These are phyloP conservation scores for Silene noctiflora DNA, from an alignment of 179 eudicot genomes.

Conservation along the genomic window DNA sequence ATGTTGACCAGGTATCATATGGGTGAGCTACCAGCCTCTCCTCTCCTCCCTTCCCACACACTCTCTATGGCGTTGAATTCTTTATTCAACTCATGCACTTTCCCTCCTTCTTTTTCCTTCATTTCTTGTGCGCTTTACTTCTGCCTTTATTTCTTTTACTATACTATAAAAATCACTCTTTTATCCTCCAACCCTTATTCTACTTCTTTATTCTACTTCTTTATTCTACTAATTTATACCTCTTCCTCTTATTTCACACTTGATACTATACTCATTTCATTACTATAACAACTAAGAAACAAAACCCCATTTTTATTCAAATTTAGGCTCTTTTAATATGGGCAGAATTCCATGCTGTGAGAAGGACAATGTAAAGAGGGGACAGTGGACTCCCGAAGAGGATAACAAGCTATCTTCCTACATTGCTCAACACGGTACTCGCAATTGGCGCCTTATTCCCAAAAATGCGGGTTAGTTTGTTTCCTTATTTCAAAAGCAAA, in stretches of 20 bases:
- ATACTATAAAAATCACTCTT: constrained; percentile 7
- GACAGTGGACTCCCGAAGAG: constrained; percentile 94
- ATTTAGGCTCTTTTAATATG: constrained; percentile 40
- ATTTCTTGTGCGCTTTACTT: constrained; percentile 12
- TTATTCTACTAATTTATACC: background rate
- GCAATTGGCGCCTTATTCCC: constrained; percentile 92
- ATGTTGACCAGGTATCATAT: constrained; percentile 65
- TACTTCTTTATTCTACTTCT: constrained; percentile 4
- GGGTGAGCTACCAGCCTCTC: constrained; percentile 85
- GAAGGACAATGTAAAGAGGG: constrained; percentile 58
- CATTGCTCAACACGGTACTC: constrained; percentile 86
- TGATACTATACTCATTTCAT: constrained; percentile 11
- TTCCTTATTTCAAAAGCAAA: background rate
- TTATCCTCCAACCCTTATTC: constrained; percentile 16
- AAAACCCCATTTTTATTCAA: background rate
- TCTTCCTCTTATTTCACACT: background rate
- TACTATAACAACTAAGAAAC: background rate
- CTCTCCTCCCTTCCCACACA: constrained; percentile 52
- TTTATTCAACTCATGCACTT: constrained; percentile 83
- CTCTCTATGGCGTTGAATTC: constrained; percentile 91
- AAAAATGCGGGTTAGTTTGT: constrained; percentile 67
- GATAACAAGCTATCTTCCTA: constrained; percentile 94
- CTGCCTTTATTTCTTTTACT: constrained; percentile 7
- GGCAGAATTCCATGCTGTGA: constrained; percentile 85
- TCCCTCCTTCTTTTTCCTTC: constrained; percentile 33